These are phyloP conservation scores for Suillus subluteus DNA, from an alignment of 768 basidiomycete species.

Conservation along the genomic window DNA sequence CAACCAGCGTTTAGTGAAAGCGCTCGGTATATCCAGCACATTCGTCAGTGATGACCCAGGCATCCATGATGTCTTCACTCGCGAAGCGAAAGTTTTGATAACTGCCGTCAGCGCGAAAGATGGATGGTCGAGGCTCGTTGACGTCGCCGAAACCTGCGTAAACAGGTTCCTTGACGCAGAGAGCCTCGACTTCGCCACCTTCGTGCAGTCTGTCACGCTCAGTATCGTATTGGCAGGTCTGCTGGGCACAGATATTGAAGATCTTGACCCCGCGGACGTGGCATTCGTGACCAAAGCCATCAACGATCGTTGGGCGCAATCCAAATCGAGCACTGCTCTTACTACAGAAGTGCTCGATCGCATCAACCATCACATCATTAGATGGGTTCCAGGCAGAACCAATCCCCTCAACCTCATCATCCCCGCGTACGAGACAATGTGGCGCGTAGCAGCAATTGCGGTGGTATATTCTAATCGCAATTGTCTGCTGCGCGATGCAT, in stretches of 20 bases:
- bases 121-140: conserved; percentile 21
- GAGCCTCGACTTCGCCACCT: conserved; percentile 32
- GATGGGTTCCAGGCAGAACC: conserved; percentile 38
- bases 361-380: conserved; percentile 41
- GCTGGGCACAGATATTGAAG: conserved; percentile 33
- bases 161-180: not conserved
- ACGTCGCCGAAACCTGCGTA: conserved; percentile 17
- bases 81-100: conserved; percentile 26
- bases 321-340: conserved; percentile 41
- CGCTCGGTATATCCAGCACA: conserved; percentile 46
- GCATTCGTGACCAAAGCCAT: conserved; percentile 41
- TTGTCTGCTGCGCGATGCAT: conserved; percentile 19
- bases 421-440: conserved; percentile 59
- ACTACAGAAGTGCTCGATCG: conserved; percentile 21
- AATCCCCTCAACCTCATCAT: conserved; percentile 52
- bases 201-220: conserved; percentile 44
- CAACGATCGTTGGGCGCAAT: conserved; percentile 38
- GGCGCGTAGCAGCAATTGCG: conserved; percentile 56
- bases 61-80: conserved; percentile 33
- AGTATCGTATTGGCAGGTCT: conserved; percentile 43
- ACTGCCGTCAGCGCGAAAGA: conserved; percentile 9
- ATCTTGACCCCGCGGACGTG: conserved; percentile 38
- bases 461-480: conserved; percentile 29
- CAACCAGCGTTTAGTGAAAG: conserved; percentile 28
- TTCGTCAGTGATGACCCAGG: conserved; percentile 48